Conservation (phyloP, 306 rosid species). For the Trichosanthes cucumerina region DNA sequence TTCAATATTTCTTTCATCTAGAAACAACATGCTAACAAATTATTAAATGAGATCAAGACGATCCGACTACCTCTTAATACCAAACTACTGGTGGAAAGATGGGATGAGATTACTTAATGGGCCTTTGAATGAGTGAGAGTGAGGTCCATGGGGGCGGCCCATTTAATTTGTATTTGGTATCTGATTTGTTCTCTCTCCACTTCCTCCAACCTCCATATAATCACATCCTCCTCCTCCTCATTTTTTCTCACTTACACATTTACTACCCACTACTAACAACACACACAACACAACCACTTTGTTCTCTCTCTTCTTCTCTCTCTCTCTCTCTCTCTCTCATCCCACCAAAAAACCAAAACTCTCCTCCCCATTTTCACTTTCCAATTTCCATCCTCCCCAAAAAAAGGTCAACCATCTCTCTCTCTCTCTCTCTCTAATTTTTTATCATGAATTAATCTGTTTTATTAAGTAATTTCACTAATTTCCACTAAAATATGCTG, state of each 20-base stretch:
- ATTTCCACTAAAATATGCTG: background rate
- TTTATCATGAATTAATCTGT: background rate
- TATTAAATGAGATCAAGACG: too few species aligned
- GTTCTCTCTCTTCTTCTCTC: background rate
- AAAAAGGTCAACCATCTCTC: background rate
- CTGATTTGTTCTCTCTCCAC: constrained; percentile 3
- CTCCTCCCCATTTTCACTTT: background rate
- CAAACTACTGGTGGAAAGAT: too few species aligned
- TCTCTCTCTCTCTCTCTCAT: background rate
- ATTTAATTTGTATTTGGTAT: constrained; percentile 4
- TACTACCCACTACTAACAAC: background rate
- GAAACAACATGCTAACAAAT: too few species aligned
- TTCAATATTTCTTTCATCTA: too few species aligned
- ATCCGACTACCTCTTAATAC: too few species aligned
- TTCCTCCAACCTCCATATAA: constrained; percentile 10
- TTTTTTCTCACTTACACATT: background rate
- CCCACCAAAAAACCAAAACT: background rate
- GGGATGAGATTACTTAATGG: constrained; percentile 54
- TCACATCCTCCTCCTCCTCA: background rate
- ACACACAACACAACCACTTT: background rate
- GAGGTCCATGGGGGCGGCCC: constrained; percentile 50
- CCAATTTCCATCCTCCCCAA: background rate
- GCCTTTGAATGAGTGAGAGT: constrained; percentile 31
- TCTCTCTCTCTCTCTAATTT: background rate
- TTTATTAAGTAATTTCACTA: background rate